Percentiles rank a stretch among this genome's conserved stretches.
These are phyloP conservation scores for Boletus subparvulus DNA, from an alignment of 768 basidiomycete genomes.

Conservation along the genomic window DNA sequence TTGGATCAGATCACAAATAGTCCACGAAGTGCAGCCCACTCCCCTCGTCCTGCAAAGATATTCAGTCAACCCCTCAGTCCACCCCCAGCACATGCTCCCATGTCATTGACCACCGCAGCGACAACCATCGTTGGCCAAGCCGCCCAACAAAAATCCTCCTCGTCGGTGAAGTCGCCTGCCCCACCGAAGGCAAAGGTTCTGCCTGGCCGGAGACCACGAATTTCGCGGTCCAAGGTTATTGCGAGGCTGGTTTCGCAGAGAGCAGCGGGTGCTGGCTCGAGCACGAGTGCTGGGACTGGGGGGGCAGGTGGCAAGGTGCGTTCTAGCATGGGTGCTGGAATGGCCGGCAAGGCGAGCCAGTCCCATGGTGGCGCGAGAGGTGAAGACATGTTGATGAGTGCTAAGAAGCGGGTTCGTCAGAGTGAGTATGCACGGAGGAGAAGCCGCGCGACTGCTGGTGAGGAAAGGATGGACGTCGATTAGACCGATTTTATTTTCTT, in stretches of 20 bases:
- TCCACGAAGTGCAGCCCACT: constrained; percentile 17
- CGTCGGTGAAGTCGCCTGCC: constrained; percentile 13
- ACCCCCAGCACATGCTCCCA: constrained; percentile 22
- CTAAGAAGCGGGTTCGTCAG: constrained; percentile 72
- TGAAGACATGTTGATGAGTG: constrained; percentile 53
- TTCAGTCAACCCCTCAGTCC: constrained; percentile 54
- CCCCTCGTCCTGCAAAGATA: constrained; percentile 34
- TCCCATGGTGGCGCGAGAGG: constrained; percentile 28
- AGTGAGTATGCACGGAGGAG: constrained; percentile 68
- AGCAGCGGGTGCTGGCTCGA: constrained; percentile 30
- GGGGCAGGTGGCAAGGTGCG: constrained; percentile 35
- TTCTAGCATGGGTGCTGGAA: constrained; percentile 52
- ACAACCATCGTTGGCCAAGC: constrained; percentile 21
- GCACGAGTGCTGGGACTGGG: constrained; percentile 13
- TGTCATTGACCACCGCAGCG: constrained; percentile 34
- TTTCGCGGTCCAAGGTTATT: constrained; percentile 80
- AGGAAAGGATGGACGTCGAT: constrained; percentile 16
- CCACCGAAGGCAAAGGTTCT: constrained; percentile 32
- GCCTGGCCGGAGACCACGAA: constrained; percentile 64
- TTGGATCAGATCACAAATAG: constrained; percentile 38
- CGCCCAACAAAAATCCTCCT: background rate
- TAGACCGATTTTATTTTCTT: background rate
- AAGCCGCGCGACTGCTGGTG: constrained; percentile 38
- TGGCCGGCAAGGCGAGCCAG: constrained; percentile 24
- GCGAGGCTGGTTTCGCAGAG: constrained; percentile 74